phyloP scores from a whole-genome alignment of 768 basidiomycete genomes.

The Phanerochaete carnosa region DNA sequence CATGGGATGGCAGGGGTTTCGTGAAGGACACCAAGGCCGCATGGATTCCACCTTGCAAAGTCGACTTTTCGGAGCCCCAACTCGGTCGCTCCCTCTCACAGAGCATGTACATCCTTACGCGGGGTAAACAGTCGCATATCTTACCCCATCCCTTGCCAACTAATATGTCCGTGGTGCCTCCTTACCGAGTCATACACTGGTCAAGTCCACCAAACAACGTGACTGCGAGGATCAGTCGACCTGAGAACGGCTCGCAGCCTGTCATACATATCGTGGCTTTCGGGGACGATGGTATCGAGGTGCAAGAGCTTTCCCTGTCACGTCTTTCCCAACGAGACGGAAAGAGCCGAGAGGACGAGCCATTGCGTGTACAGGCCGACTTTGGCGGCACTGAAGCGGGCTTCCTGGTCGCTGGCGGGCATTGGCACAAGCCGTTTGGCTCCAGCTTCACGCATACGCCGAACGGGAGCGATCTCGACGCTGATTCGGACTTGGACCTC shows the following conservation, averaged over 20 bases:
- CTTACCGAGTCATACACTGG: constrained; percentile 59
- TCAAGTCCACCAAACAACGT: constrained; percentile 53
- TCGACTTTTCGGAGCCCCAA: constrained; percentile 35
- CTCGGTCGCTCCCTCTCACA: constrained; percentile 27
- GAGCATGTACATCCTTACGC: constrained; percentile 62
- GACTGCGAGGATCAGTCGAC: constrained; percentile 45
- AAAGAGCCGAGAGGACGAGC: constrained; percentile 51
- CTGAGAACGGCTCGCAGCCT: constrained; percentile 30
- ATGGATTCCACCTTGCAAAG: constrained; percentile 50
- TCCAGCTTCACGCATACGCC: neutral
- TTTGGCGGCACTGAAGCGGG: constrained; percentile 66
- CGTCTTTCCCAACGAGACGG: constrained; percentile 35
- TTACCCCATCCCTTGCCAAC: constrained; percentile 66
- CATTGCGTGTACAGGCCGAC: constrained; percentile 54
- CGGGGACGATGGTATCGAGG: constrained; percentile 69
- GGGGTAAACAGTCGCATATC: constrained; percentile 66
- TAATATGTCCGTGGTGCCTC: constrained; percentile 40
- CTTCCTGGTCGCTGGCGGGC: constrained; percentile 49
- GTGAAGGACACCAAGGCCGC: constrained; percentile 34
- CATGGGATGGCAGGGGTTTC: constrained; percentile 41
- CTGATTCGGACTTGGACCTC: constrained; percentile 46
- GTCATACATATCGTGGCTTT: constrained; percentile 71
- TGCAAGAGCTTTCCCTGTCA: constrained; percentile 61
- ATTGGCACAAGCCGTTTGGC: constrained; percentile 42
- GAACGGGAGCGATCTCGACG: constrained; percentile 28